Evolutionary conservation across 176 grass and related monocot genomes (phyloP).

Genomic region (Carex kokanica): DNA sequence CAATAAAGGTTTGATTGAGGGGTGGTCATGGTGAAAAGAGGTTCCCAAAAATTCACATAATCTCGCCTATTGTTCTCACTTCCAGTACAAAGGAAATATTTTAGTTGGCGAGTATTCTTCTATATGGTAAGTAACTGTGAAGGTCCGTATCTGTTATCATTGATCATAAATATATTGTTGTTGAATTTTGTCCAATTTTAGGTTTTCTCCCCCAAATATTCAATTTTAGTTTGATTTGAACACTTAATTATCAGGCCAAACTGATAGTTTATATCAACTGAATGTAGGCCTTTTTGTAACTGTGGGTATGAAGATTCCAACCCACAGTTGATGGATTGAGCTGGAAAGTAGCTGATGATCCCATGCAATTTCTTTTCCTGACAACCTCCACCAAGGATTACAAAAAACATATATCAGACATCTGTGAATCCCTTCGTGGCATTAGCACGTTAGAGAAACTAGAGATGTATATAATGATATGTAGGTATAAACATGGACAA

Average conservation of each 20-base stretch:
- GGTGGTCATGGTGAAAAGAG: neutral
- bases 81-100: neutral
- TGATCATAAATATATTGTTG: neutral
- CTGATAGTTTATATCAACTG: neutral
- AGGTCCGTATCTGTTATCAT: neutral
- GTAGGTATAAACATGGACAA: neutral
- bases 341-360: neutral
- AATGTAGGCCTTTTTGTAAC: neutral
- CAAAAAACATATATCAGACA: neutral
- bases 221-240: neutral
- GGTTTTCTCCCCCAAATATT: neutral
- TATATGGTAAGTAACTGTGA: neutral
- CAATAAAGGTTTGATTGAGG: slow-evolving; percentile 43
- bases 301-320: neutral
- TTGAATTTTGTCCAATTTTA: neutral
- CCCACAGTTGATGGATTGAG: neutral
- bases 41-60: neutral
- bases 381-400: neutral
- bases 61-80: neutral
- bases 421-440: neutral
- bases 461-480: slow-evolving; percentile 5
- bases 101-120: neutral
- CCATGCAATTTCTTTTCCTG: neutral
- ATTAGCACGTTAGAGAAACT: neutral
- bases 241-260: neutral